Evolutionary conservation across 768 basidiomycete genomes (phyloP).

Genomic region (Psilocybe tampanensis): DNA sequence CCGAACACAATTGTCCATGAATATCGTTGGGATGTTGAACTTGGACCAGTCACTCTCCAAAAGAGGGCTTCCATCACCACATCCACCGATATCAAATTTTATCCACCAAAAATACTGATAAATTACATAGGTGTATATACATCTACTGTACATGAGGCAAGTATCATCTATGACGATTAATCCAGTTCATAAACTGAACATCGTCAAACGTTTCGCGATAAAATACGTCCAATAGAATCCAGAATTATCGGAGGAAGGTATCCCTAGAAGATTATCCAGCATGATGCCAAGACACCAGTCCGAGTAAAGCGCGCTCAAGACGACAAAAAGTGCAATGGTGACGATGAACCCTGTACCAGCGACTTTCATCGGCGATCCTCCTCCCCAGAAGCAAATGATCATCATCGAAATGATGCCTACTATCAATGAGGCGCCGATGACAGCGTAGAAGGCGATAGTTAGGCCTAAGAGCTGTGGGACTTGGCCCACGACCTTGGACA

Average conservation of each 20-base stretch:
- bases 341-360: constrained; percentile 23
- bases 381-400: constrained; percentile 20
- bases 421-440: constrained; percentile 24
- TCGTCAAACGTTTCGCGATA: constrained; percentile 26
- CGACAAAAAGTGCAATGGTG: constrained; percentile 23
- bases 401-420: constrained; percentile 21
- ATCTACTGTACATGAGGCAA: not conserved
- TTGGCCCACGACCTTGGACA: constrained; percentile 21
- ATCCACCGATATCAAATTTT: too few species aligned
- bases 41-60: too few species aligned
- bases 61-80: too few species aligned
- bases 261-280: constrained; percentile 28
- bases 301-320: constrained; percentile 27
- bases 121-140: too few species aligned
- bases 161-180: not conserved
- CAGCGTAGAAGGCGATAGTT: constrained; percentile 27
- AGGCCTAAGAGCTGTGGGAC: constrained; percentile 18
- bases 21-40: too few species aligned
- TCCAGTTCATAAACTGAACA: constrained; percentile 25
- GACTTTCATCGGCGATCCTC: constrained; percentile 20
- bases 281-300: constrained; percentile 33
- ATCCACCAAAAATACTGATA: too few species aligned
- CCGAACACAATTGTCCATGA: too few species aligned
- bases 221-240: constrained; percentile 31
- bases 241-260: constrained; percentile 26